Base-by-base conservation (phyloP, 352 stramenopile genomes). In the Paralagenidium karlingii region DNA sequence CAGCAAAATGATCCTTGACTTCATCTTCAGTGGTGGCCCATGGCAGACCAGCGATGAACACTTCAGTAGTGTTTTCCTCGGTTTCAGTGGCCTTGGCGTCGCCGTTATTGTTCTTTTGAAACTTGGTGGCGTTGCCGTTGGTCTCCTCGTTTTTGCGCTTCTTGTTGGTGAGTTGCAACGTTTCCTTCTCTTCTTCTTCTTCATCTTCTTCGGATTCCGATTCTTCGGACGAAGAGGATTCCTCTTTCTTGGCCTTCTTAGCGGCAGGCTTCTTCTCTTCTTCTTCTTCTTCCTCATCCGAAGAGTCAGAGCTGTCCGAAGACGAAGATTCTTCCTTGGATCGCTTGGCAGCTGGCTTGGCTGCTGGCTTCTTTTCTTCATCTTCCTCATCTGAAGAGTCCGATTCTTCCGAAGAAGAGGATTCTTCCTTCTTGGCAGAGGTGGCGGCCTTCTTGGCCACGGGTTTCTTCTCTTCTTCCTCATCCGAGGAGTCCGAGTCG, bases 1-100 rank as follows among this genome's bases (percentile, higher is more conserved):
- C 55, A 12, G 68, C 56, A 58, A 99, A 99, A 58, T 97, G 96
- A 26, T 94, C 83, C 21, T 58, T 55, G 3, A 99, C 61, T 48
- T 98, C 83, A 0, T 97, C 82, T 51, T 99, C 90, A 0, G 82
- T 94, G 16, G 92, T 77, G 9, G 68, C 78, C 87, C 93, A 99
- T 20, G 96, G 95, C 4, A 99, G 61, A 37, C 96, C 96, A 25
- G 87, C 69, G 25, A 99, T 95, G 49, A 86, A 92, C 19, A 82
- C 73, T 40, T 83, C 79, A 6, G 67, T 80, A 1, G 49, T 50
- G 47, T 62, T 68, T 55, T 63, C 63, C 29, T 58, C 53, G 46
- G 59, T 68, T 12, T 44, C 53, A 0, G 71, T 74, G 33, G 69
- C 62, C 33, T 60, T 62, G 13, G 66, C 60, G 9, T 73, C 55